Percentiles rank a stretch among this genome's conserved stretches.
These are phyloP conservation scores for Coemansia sp. DNA, from an alignment of 192 early-diverging fungal species.

Conservation along the genomic window DNA sequence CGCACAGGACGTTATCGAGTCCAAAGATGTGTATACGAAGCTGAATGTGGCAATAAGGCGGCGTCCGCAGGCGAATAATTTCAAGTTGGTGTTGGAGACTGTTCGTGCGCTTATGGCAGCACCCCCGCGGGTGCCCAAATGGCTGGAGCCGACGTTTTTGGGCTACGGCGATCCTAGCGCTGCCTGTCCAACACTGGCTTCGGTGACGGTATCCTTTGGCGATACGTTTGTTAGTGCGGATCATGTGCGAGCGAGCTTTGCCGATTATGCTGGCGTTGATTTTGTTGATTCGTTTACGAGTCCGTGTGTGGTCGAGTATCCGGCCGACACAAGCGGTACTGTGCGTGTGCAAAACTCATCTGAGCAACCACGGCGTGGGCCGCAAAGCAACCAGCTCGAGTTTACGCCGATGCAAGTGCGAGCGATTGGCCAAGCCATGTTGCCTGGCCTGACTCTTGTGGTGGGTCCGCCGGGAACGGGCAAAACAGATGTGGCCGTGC, in stretches of 20 bases:
- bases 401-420: constrained; percentile 86
- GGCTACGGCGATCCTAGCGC: constrained; percentile 91
- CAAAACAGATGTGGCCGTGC: constrained; percentile 97
- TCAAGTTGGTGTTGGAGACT: constrained; percentile 87
- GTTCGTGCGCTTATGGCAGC: constrained; percentile 79
- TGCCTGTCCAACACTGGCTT: constrained; percentile 38
- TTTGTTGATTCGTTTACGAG: constrained; percentile 8
- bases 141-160: constrained; percentile 87
- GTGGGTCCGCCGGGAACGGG: constrained; percentile 99
- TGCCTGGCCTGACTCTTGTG: constrained; percentile 85
- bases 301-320: constrained; percentile 79
- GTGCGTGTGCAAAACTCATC: constrained; percentile 61
- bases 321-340: constrained; percentile 5
- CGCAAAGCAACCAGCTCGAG: constrained; percentile 67
- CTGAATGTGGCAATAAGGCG: constrained; percentile 92
- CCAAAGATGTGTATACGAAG: constrained; percentile 66
- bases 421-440: constrained; percentile 83
- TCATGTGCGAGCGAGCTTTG: constrained; percentile 72
- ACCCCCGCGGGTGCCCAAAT: constrained; percentile 70
- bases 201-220: constrained; percentile 71
- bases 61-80: constrained; percentile 88
- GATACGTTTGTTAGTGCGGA: constrained; percentile 87
- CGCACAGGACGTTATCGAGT: constrained; percentile 31
- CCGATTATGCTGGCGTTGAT: constrained; percentile 13
- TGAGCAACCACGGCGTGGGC: constrained; percentile 65